These are phyloP conservation scores for Fusarium musae DNA, from an alignment of 2,329 filamentous ascomycete species.

Conservation along the genomic window DNA sequence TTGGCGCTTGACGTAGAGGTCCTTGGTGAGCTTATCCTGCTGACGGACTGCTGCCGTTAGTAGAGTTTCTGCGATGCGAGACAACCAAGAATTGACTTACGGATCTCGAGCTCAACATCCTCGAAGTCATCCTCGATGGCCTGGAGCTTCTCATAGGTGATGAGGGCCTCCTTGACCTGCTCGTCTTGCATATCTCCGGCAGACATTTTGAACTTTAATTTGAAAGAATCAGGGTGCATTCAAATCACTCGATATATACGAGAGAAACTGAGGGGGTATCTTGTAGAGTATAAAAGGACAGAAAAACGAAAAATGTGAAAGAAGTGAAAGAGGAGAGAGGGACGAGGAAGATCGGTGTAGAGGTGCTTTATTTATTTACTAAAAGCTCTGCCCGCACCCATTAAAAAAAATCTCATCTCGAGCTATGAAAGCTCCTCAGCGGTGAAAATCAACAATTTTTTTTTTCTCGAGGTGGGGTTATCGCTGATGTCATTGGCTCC, in stretches of 20 bases:
- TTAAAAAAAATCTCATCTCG: slow-evolving; percentile 13
- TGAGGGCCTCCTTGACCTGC: slow-evolving; percentile 47
- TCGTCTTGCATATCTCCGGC: slow-evolving; percentile 51
- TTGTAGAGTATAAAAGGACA: not conserved
- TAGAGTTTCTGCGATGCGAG: not conserved
- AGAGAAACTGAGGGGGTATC: slow-evolving; percentile 28
- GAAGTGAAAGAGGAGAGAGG: slow-evolving; percentile 3
- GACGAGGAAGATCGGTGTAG: slow-evolving; percentile 9
- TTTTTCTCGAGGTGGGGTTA: slow-evolving; percentile 39
- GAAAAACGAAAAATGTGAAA: not conserved
- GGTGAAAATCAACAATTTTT: slow-evolving; percentile 43
- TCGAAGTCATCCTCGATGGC: slow-evolving; percentile 87
- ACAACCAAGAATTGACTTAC: slow-evolving; percentile 62
- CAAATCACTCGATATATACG: slow-evolving; percentile 21
- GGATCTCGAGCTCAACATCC: slow-evolving; percentile 82
- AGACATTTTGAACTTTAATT: slow-evolving; percentile 48
- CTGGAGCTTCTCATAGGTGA: slow-evolving; percentile 80
- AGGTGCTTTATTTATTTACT: slow-evolving; percentile 29
- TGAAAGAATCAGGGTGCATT: slow-evolving; percentile 21
- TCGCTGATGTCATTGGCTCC: slow-evolving; percentile 46
- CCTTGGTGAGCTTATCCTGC: slow-evolving; percentile 73
- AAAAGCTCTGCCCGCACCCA: slow-evolving; percentile 8
- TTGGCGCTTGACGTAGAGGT: slow-evolving; percentile 81
- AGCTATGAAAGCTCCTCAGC: slow-evolving; percentile 29
- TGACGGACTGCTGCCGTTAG: slow-evolving; percentile 69